Base-by-base conservation (phyloP, 371 early-diverging fungal species). In the Circinella minor region DNA sequence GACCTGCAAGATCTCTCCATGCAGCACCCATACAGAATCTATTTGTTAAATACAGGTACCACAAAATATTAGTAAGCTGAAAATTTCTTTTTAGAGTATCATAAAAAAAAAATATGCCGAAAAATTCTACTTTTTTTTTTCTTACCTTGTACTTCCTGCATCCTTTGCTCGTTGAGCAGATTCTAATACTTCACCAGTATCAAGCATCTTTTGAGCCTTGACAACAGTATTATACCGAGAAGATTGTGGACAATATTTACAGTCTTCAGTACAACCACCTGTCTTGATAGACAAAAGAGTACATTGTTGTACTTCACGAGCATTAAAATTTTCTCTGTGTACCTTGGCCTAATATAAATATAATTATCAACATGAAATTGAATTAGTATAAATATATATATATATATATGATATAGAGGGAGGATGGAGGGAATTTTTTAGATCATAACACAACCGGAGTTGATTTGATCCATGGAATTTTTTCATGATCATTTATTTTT, bases 191-290 rank as follows among this genome's bases (percentile, higher is more conserved):
- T 82, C 91, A 67, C 88, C 93, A 13, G 87, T 85, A 67, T 89
- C 88, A 55, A 93, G 82, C 75, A 94, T 83, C 77, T 93, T 93
- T 69, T 85, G 82, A 8, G 92, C 92, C 78, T 91, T 88, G 64
- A 93, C 93, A 6, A 67, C 75, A 14, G 95, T 94, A 63, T 88
- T 85, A 78, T 94, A 87, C 43, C 83, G 81, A 36, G 93, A 93
- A 4, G 95, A 94, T 73, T 94, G 95, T 27, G 90, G 92, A 76
- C 95, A 94, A 76, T 94, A 94, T 65, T 92, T 86, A 81, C 95
- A 94, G 74, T 94, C 95, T 77, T 94, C 95, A 17, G 90, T 85
- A 77, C 95, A 94, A 9, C 95, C 95, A 71, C 95, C 95, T n/a
- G 95, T 93, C 80, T 94, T 94, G 84, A 94, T 93, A 67, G 90